These are phyloP conservation scores for Drechmeria coniospora DNA, from an alignment of 2,329 filamentous ascomycete genomes.

Conservation along the genomic window DNA sequence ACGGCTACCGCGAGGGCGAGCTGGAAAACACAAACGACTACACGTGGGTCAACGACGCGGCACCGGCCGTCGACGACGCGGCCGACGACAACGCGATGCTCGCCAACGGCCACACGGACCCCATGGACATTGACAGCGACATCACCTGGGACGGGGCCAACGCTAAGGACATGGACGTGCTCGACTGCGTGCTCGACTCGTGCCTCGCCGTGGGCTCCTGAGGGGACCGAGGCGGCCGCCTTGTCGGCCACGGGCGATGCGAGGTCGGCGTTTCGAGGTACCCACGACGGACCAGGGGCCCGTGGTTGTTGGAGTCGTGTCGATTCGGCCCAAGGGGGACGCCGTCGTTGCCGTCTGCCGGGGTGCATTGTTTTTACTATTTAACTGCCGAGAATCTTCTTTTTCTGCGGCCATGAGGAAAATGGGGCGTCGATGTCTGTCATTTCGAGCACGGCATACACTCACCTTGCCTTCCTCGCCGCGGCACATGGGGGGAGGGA, in stretches of 20 bases:
- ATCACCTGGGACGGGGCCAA: slow-evolving; percentile 49
- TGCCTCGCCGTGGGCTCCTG: slow-evolving; percentile 32
- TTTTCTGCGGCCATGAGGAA: neutral
- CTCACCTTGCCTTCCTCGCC: too few species aligned
- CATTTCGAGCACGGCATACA: too few species aligned
- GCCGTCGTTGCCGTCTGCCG: too few species aligned
- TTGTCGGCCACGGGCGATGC: too few species aligned
- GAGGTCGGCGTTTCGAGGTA: neutral
- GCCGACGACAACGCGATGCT: slow-evolving; percentile 15
- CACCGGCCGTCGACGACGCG: slow-evolving; percentile 15
- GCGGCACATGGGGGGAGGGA: too few species aligned
- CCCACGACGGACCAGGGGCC: neutral
- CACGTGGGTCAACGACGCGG: slow-evolving; percentile 30
- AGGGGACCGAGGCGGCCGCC: too few species aligned
- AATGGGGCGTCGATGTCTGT: neutral
- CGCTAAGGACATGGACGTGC: slow-evolving; percentile 29
- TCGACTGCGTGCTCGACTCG: slow-evolving; percentile 43
- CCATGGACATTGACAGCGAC: slow-evolving; percentile 46
- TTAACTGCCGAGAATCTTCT: neutral
- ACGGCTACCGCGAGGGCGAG: slow-evolving; percentile 61
- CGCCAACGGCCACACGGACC: slow-evolving; percentile 34
- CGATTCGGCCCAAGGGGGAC: slow-evolving; percentile 1
- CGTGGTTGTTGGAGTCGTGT: too few species aligned
- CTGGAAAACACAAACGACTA: slow-evolving; percentile 52
- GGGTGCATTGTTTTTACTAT: neutral